phyloP scores from a whole-genome alignment of 495 filamentous ascomycete genomes.

The Penicillium cataractarum region DNA sequence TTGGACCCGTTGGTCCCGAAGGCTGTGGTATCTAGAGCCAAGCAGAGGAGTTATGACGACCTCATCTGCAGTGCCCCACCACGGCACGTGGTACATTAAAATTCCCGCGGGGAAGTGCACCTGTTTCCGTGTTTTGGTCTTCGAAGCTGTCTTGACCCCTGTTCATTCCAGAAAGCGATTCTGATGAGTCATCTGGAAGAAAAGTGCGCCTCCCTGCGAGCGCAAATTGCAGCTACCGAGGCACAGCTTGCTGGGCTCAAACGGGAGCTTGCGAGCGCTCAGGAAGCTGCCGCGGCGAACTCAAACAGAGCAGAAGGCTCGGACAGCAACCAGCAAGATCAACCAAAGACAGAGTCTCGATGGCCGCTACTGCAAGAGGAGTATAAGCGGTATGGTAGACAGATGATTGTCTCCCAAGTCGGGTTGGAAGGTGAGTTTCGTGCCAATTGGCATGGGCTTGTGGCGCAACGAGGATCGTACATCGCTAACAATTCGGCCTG shows the following conservation, averaged over 20 bases:
- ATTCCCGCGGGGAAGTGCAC: constrained; percentile 12
- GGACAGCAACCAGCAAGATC: constrained; percentile 2
- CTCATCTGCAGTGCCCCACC: background rate
- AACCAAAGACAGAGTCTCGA: constrained; percentile 29
- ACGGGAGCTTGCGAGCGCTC: constrained; percentile 39
- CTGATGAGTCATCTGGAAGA: constrained; percentile 31
- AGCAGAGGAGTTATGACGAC: background rate
- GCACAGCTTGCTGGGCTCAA: constrained; percentile 41
- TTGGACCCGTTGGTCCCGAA: too few species aligned
- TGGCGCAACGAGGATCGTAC: background rate
- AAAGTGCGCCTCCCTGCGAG: constrained; percentile 44
- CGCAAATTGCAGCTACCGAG: constrained; percentile 46
- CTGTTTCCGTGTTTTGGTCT: background rate
- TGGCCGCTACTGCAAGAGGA: constrained; percentile 70
- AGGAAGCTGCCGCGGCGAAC: constrained; percentile 36
- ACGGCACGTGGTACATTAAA: constrained; percentile 2
- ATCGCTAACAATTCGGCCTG: background rate
- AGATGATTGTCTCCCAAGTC: constrained; percentile 87
- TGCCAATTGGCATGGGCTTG: background rate
- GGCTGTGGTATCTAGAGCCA: too few species aligned
- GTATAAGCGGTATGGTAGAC: constrained; percentile 85
- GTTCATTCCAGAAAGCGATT: background rate
- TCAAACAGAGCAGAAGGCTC: constrained; percentile 9
- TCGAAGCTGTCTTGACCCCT: too few species aligned
- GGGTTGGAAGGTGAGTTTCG: constrained; percentile 68